These are phyloP conservation scores for Filobasidium floriforme DNA, from an alignment of 768 basidiomycete genomes.

Conservation along the genomic window DNA sequence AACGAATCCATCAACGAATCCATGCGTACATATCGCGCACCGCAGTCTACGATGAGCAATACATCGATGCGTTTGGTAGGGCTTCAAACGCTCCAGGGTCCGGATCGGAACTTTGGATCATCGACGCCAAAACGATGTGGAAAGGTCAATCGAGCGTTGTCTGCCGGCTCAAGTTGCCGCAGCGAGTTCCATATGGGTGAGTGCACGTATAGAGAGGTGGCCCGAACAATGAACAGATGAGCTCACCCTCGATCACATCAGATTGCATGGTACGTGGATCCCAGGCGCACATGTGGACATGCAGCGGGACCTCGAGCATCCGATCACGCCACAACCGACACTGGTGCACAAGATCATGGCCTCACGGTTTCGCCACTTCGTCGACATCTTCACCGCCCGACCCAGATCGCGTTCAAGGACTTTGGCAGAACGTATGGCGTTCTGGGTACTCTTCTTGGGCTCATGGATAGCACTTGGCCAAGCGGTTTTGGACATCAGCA, in stretches of 20 bases:
- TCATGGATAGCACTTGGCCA: slow-evolving; percentile 25
- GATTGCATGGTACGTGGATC: slow-evolving; percentile 38
- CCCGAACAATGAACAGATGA: slow-evolving; percentile 11
- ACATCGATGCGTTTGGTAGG: slow-evolving; percentile 34
- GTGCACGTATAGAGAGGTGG: slow-evolving; percentile 5
- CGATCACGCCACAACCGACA: slow-evolving; percentile 28
- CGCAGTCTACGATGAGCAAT: slow-evolving; percentile 45
- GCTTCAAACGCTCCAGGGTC: slow-evolving; percentile 31
- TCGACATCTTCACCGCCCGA: slow-evolving; percentile 34
- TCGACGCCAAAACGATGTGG: slow-evolving; percentile 43
- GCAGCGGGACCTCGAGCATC: slow-evolving; percentile 24
- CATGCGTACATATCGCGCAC: slow-evolving; percentile 12
- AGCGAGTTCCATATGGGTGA: slow-evolving; percentile 43
- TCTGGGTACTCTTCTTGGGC: slow-evolving; percentile 31
- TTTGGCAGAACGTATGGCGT: slow-evolving; percentile 25
- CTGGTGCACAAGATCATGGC: slow-evolving; percentile 34
- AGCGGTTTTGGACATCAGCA: neutral
- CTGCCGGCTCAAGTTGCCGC: slow-evolving; percentile 41
- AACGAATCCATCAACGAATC: neutral
- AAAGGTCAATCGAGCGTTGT: slow-evolving; percentile 37
- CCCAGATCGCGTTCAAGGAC: slow-evolving; percentile 28
- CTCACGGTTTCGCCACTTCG: slow-evolving; percentile 34
- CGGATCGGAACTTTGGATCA: slow-evolving; percentile 47
- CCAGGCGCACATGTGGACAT: slow-evolving; percentile 24
- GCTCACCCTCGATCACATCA: slow-evolving; percentile 6